Base-by-base conservation (phyloP, 768 basidiomycete species). In the Dentipellis sp. region DNA sequence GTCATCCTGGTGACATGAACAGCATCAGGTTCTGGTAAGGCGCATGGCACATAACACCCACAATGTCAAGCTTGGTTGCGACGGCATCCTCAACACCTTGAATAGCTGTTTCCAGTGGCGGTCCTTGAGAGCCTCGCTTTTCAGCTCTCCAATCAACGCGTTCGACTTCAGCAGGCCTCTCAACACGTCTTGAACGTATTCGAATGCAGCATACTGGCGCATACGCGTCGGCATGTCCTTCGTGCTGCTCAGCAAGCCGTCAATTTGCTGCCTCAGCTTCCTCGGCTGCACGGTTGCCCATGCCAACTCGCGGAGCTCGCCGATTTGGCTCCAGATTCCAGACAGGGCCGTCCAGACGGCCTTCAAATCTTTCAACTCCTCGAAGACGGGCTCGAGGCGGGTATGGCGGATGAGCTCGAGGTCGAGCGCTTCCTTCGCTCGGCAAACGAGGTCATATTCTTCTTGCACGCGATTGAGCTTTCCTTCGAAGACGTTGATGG, bases 201-300 rank as follows among this genome's bases (percentile, higher is more conserved):
- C 97, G 66, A 97, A 99, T 0, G 97, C 97, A 9, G 94, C 91
- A 69, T 99, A 99, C 67, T 99, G 97, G 53, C 97, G 82, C 97
- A 98, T 99, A 58, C 94, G 79, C 38, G 91, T 95, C 1, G 97
- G 97, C 95, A 99, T 97, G 50, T 98, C 95, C 74, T 94, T 91
- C 21, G 95, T 97, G n/a, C 92, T 92, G 22, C 81, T 76, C 52
- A 98, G 71, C 48, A 98, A 77, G n/a, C 81, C 83, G 64, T 99
- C 95, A 54, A 99, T 84, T 60, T 92, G 89, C 65, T 94, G 91
- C 63, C 97, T 84, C 56, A 99, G 68, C 72, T 98, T 98, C 64
- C 97, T 83, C 21, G 97, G 91, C 65, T 94, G 94, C 39, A 98
- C 86, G 0, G 88, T 91, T 1, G 89, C 81, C 97, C 97, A 99